phyloP scores from a whole-genome alignment of 2,329 filamentous ascomycete species.

The Xylariomycetidae sp. region DNA sequence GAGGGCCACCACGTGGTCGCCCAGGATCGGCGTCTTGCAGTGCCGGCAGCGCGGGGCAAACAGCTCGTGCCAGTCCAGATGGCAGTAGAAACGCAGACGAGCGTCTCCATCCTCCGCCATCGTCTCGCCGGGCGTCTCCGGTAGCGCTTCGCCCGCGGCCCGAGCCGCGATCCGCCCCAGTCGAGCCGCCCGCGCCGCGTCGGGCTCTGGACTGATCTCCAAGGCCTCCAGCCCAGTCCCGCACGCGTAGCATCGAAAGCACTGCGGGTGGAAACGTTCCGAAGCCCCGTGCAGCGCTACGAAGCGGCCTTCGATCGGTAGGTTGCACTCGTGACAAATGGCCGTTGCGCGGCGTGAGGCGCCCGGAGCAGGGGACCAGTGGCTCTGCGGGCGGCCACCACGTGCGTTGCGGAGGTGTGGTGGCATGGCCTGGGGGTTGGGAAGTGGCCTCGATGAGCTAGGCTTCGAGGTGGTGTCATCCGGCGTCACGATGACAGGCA shows the following conservation, averaged over 20 bases:
- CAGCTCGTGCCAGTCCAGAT: conserved; percentile 95
- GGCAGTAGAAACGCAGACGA: conserved; percentile 83
- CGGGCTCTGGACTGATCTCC: conserved; percentile 91
- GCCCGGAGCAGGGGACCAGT: conserved; percentile 53
- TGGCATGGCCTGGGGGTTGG: conserved; percentile 35
- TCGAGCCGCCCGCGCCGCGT: conserved; percentile 62
- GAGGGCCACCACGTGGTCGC: conserved; percentile 88
- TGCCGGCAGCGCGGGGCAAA: conserved; percentile 92
- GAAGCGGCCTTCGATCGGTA: conserved; percentile 84
- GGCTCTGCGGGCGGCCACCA: conserved; percentile 40
- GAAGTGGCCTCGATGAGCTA: conserved; percentile 40
- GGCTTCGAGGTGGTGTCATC: conserved; percentile 30
- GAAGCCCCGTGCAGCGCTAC: conserved; percentile 69
- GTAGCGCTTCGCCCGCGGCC: conserved; percentile 49
- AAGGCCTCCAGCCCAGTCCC: conserved; percentile 86
- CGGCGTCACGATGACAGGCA: conserved; percentile 41
- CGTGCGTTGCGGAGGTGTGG: conserved; percentile 27
- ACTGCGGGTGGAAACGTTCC: conserved; percentile 84
- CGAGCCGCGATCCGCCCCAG: conserved; percentile 66
- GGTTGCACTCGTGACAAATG: conserved; percentile 75
- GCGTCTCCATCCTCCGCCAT: conserved; percentile 67
- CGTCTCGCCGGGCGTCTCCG: conserved; percentile 58
- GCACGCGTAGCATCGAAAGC: conserved; percentile 86
- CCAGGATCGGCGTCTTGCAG: conserved; percentile 93
- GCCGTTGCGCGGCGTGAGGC: conserved; percentile 52